Evolutionary conservation across 2,329 filamentous ascomycete species (phyloP).

Genomic region (Colletotrichum nymphaeae): DNA sequence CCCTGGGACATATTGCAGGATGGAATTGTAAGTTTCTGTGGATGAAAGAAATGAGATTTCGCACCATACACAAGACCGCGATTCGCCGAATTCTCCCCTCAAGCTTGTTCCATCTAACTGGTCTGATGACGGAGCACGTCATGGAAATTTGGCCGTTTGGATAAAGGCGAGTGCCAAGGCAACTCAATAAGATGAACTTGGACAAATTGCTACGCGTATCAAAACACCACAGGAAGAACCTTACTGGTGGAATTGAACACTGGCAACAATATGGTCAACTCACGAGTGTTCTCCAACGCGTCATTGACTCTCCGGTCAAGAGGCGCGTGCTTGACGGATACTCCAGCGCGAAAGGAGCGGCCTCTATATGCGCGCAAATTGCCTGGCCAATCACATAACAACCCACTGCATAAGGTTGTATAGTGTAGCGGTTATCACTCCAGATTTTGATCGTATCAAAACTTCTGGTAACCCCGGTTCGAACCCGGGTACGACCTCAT

Average conservation of each 20-base stretch:
- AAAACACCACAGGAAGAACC: not conserved
- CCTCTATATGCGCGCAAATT: too few species aligned
- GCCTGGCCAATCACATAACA: not conserved
- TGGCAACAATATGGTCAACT: not conserved
- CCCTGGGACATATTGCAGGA: constrained; percentile 17
- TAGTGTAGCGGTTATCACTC: constrained; percentile 37
- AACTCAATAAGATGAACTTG: not conserved
- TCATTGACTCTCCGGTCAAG: not conserved
- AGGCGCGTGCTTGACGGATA: not conserved
- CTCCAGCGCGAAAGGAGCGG: too few species aligned
- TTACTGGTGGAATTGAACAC: too few species aligned
- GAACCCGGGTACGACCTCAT: constrained; percentile 33
- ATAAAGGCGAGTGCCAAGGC: not conserved
- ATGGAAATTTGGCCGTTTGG: not conserved
- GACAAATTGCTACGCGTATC: too few species aligned
- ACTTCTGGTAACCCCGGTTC: constrained; percentile 34
- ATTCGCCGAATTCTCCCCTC: not conserved
- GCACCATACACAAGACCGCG: constrained; percentile 20
- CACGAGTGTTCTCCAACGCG: not conserved
- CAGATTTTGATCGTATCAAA: constrained; percentile 28
- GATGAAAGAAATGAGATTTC: not conserved
- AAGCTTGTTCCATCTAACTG: not conserved
- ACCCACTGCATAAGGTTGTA: not conserved
- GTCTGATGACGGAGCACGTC: not conserved
- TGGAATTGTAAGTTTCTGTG: not conserved